Conservation (phyloP, 495 filamentous ascomycete species). For the Clohesyomyces aquaticus region DNA sequence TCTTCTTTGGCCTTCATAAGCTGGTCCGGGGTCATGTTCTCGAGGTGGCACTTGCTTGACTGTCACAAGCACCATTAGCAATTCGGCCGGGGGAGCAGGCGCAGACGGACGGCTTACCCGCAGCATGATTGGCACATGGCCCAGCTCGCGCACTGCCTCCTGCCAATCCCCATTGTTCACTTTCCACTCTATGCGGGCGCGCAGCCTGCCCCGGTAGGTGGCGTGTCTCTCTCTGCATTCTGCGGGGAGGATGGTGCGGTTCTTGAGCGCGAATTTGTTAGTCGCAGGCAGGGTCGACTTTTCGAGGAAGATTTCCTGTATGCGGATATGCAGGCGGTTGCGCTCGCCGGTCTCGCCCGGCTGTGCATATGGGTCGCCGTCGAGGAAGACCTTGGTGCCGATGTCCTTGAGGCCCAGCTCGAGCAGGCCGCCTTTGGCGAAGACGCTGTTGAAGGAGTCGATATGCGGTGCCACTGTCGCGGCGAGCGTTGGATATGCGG, state of each 20-base stretch:
- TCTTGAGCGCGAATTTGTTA: slow-evolving; percentile 76
- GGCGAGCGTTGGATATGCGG: slow-evolving; percentile 85
- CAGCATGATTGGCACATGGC: slow-evolving; percentile 90
- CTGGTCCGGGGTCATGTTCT: slow-evolving; percentile 77
- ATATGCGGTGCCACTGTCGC: slow-evolving; percentile 85
- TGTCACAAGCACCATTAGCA: slow-evolving; percentile 44
- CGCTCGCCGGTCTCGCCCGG: slow-evolving; percentile 52
- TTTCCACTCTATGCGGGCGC: slow-evolving; percentile 75
- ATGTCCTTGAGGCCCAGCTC: slow-evolving; percentile 82
- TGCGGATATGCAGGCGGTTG: slow-evolving; percentile 73
- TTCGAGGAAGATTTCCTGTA: slow-evolving; percentile 76
- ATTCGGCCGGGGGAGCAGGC: slow-evolving; percentile 1
- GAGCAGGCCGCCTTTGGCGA: slow-evolving; percentile 70
- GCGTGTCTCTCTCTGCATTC: slow-evolving; percentile 94
- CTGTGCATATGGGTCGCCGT: slow-evolving; percentile 65
- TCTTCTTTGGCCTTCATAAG: slow-evolving; percentile 88
- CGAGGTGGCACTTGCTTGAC: slow-evolving; percentile 88
- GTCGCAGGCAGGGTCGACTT: slow-evolving; percentile 71
- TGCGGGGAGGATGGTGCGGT: slow-evolving; percentile 83
- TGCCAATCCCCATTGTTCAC: slow-evolving; percentile 85
- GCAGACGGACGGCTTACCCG: slow-evolving; percentile 55
- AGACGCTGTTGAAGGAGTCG: slow-evolving; percentile 94
- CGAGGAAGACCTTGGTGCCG: slow-evolving; percentile 82
- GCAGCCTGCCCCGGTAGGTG: slow-evolving; percentile 86
- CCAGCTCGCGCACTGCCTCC: slow-evolving; percentile 79